Conservation (phyloP, 257 asterid genomes). For the Nicotiana undulata region DNA sequence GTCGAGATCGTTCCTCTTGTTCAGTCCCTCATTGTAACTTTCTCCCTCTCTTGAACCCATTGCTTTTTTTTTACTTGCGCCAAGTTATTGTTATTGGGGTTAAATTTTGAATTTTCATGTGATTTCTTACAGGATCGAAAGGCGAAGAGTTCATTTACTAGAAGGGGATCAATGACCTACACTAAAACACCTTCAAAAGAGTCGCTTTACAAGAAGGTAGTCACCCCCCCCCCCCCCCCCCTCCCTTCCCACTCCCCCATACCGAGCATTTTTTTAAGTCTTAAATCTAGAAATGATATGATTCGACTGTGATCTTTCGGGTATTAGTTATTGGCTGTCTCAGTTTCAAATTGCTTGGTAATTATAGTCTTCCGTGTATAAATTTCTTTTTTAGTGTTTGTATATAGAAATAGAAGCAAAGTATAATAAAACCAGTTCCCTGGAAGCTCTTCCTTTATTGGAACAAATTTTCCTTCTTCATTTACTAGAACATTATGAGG, state of each 20-base stretch:
- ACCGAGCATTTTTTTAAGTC: not conserved
- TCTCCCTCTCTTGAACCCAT: not conserved
- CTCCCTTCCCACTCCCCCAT: not conserved
- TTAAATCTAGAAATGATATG: not conserved
- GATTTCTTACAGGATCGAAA: slow-evolving; percentile 54
- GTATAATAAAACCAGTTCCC: not conserved
- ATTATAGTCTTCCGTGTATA: not conserved
- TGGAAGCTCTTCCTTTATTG: not conserved
- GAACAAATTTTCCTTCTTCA: not conserved
- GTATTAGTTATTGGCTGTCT: not conserved
- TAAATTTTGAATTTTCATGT: not conserved
- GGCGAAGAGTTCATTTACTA: slow-evolving; percentile 54
- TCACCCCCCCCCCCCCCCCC: not conserved
- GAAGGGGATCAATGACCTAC: slow-evolving; percentile 82
- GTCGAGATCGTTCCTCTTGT: slow-evolving; percentile 91
- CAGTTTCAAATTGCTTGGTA: not conserved
- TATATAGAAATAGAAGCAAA: not conserved
- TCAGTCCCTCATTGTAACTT: slow-evolving; percentile 72
- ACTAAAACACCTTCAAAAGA: slow-evolving; percentile 91
- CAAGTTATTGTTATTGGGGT: not conserved
- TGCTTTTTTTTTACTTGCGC: not conserved
- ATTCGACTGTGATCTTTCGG: not conserved
- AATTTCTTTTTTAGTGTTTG: not conserved
- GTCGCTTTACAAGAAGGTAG: slow-evolving; percentile 66
- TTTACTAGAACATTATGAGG: not conserved